A percentile compares a stretch with the other conserved stretches of the same genome.
Evolutionary conservation across 805 yeast genomes (phyloP).

Genomic region (Wickerhamomyces xylosicus): DNA sequence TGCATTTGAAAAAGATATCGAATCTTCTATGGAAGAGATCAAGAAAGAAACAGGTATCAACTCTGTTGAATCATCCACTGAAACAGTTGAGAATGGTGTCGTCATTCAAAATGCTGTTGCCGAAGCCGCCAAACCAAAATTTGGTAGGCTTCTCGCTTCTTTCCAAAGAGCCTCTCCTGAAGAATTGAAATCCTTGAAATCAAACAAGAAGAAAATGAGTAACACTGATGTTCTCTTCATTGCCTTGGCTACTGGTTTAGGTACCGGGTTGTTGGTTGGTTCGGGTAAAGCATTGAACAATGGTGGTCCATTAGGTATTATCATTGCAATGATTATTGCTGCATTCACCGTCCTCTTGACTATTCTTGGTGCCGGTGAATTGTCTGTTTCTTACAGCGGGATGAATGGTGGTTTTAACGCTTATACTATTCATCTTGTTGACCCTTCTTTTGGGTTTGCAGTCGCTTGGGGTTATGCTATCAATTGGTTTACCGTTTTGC

Average conservation of each 20-base stretch:
- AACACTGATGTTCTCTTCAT: slow-evolving; percentile 28
- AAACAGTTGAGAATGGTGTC: not conserved
- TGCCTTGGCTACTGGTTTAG: slow-evolving; percentile 72
- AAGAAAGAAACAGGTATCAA: too few species aligned
- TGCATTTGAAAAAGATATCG: too few species aligned
- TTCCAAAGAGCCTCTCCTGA: not conserved
- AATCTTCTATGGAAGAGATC: too few species aligned
- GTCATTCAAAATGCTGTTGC: not conserved
- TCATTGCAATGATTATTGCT: slow-evolving; percentile 16
- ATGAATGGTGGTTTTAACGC: slow-evolving; percentile 57
- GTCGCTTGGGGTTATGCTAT: slow-evolving; percentile 54
- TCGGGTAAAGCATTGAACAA: slow-evolving; percentile 35
- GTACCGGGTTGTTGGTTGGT: slow-evolving; percentile 62
- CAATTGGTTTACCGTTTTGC: slow-evolving; percentile 53
- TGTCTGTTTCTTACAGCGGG: slow-evolving; percentile 51
- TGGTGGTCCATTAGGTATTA: slow-evolving; percentile 38
- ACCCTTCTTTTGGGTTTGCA: slow-evolving; percentile 48
- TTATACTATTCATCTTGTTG: slow-evolving; percentile 44
- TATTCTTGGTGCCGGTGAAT: slow-evolving; percentile 55
- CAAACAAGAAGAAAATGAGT: slow-evolving; percentile 25
- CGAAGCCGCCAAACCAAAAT: not conserved
- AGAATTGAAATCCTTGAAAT: too few species aligned
- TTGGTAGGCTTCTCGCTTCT: not conserved
- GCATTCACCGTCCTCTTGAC: slow-evolving; percentile 17
- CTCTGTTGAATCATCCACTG: too few species aligned